Evolutionary conservation across 331 rosid species (phyloP), one percentile per base, ranked within the genome.

Genomic region (Pyrus hybrid): DNA sequence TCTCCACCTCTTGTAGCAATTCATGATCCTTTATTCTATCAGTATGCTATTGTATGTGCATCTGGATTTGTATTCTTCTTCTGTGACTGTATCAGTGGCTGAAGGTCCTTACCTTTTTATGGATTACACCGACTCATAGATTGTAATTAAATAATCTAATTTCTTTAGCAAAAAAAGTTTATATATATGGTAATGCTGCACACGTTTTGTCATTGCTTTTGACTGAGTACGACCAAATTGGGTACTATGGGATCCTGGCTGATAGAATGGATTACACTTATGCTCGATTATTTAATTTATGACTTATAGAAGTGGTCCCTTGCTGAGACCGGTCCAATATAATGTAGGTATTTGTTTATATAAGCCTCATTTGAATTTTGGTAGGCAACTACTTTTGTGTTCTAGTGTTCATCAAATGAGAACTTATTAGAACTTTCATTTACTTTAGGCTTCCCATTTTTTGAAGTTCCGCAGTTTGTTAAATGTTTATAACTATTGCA

Each of bases 401-500:
- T 61, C 4, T 37, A 16, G 32, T 37, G 45, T 37, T 49, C 67
- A 13, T 54, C 51, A 51, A 14, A 53, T 33, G 12, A 67, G 41
- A 35, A 22, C 62, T 62, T 41, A 12, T 4, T 43, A 8, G 35
- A 43, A 17, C 20, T 47, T 45, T 25, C 23, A 0, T 29, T 62
- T 56, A 33, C 62, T 25, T 29, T 26, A 51, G 47, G 14, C 9
- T 12, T 49, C 28, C 25, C 58, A 21, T 71, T 71, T 57, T 53
- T 21, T 61, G 20, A 41, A 61, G 61, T 26, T 71, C 43, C 26
- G 29, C 33, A 25, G 41, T 22, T 73, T 74, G 72, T 74, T n/a
- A 58, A 64, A 35, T 65, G 80, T 47, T 51, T 79, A 72, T 80
- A 63, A 68, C 65, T 82, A 60, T 43, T 68, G 80, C 89, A 95